Evolutionary conservation across 164 flowering plant genomes (phyloP).

Genomic region (Warburgia ugandensis): DNA sequence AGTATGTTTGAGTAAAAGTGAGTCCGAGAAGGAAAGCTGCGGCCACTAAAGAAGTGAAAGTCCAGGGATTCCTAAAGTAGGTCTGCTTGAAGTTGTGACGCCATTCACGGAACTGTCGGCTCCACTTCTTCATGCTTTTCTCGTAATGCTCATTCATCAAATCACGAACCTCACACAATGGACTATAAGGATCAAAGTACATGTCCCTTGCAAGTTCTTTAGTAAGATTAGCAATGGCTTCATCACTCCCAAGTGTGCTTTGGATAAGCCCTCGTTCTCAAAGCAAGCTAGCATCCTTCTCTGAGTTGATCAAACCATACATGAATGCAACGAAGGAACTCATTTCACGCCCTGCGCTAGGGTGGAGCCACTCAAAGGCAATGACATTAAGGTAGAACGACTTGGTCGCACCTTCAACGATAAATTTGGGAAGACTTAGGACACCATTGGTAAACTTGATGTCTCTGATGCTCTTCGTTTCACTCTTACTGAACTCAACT

Average conservation of each 20-base stretch:
- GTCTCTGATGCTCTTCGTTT: neutral
- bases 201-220: neutral
- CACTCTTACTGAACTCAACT: neutral
- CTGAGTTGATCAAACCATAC: neutral
- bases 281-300: neutral
- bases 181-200: neutral
- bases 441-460: neutral
- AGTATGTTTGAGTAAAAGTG: constrained; percentile 13
- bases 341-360: neutral
- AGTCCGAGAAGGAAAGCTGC: constrained; percentile 7
- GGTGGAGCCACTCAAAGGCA: constrained; percentile 2
- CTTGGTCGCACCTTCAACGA: neutral
- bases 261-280: neutral
- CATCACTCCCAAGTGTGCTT: neutral
- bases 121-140: neutral
- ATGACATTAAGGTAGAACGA: neutral
- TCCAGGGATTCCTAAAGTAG: neutral
- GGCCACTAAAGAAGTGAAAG: constrained; percentile 1
- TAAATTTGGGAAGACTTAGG: neutral
- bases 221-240: neutral
- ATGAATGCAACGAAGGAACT: constrained; percentile 1
- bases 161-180: neutral
- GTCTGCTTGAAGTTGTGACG: neutral
- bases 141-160: neutral
- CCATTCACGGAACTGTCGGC: neutral